These are phyloP conservation scores for Nicotiana tomentosiformis DNA, from an alignment of 257 asterid genomes.

Conservation along the genomic window DNA sequence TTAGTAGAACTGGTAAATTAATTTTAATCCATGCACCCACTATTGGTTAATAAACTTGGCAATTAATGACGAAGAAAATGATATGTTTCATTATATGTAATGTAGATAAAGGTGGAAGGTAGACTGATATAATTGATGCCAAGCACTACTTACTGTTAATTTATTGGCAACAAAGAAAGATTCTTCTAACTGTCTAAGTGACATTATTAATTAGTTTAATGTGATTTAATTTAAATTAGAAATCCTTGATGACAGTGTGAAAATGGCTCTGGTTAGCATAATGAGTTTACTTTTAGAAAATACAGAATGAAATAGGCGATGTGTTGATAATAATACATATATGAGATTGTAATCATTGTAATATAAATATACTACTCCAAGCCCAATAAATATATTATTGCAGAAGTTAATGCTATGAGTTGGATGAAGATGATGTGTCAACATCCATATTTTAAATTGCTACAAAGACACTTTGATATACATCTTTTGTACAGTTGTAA, in stretches of 20 bases:
- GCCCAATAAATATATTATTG: background rate
- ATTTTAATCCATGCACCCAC: no score
- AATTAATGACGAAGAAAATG: background rate
- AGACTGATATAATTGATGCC: slow-evolving; percentile 1
- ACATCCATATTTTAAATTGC: slow-evolving; percentile 20
- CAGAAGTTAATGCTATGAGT: slow-evolving; percentile 20
- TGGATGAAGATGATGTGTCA: slow-evolving; percentile 47
- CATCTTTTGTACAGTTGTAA: slow-evolving; percentile 6
- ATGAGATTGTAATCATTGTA: slow-evolving; percentile 22
- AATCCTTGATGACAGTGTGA: slow-evolving; percentile 7
- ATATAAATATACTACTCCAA: slow-evolving; percentile 10
- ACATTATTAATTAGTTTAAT: background rate
- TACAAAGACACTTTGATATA: background rate
- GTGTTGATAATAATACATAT: background rate
- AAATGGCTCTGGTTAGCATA: background rate
- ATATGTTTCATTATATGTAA: background rate
- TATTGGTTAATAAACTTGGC: no score
- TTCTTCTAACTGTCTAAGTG: background rate
- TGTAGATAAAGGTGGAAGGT: background rate
- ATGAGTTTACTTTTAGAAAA: slow-evolving; percentile 4
- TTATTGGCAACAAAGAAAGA: slow-evolving; percentile 2
- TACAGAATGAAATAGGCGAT: slow-evolving; percentile 2
- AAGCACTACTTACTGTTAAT: slow-evolving; percentile 10
- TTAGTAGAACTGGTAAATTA: no score
- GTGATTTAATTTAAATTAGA: background rate